phyloP scores from a whole-genome alignment of 305 asterid genomes.

The Fraxinus albicans region DNA sequence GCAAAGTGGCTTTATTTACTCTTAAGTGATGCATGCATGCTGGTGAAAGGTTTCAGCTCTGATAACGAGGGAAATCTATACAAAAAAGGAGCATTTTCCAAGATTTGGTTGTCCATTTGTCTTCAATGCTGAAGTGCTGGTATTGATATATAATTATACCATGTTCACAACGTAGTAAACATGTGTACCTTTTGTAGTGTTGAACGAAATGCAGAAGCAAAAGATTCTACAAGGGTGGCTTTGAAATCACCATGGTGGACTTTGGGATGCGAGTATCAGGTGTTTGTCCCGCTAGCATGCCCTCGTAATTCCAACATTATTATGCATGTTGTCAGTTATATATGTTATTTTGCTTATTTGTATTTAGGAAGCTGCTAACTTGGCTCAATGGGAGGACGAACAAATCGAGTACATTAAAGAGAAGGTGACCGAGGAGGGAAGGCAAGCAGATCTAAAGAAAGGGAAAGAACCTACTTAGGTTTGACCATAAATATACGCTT shows the following conservation, averaged over 20 bases:
- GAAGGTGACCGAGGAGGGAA: conserved; percentile 82
- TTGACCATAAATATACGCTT: neutral
- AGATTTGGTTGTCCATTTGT: conserved; percentile 95
- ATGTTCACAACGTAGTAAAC: conserved; percentile 1
- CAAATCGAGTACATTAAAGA: conserved; percentile 91
- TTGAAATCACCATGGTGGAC: conserved; percentile 99
- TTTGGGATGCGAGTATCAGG: conserved; percentile 84
- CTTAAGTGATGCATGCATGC: conserved; percentile 42
- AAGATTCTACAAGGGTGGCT: conserved; percentile 92
- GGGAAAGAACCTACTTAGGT: conserved; percentile 95
- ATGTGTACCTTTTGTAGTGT: conserved; percentile 47
- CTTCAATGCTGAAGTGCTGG: conserved; percentile 68
- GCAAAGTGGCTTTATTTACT: conserved; percentile 26
- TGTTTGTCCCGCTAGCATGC: conserved; percentile 19
- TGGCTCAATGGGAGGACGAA: conserved; percentile 96
- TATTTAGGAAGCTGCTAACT: conserved; percentile 73
- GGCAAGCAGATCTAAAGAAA: conserved; percentile 73
- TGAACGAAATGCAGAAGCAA: conserved; percentile 76
- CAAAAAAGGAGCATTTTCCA: conserved; percentile 92
- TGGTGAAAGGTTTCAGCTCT: conserved; percentile 92
- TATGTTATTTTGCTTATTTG: conserved; percentile 9
- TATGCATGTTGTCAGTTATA: neutral
- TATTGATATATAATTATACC: conserved; percentile 5
- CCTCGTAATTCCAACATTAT: neutral
- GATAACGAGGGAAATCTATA: conserved; percentile 93